Base-by-base conservation (phyloP, 257 asterid species). In the Parsonsia alboflavescens region DNA sequence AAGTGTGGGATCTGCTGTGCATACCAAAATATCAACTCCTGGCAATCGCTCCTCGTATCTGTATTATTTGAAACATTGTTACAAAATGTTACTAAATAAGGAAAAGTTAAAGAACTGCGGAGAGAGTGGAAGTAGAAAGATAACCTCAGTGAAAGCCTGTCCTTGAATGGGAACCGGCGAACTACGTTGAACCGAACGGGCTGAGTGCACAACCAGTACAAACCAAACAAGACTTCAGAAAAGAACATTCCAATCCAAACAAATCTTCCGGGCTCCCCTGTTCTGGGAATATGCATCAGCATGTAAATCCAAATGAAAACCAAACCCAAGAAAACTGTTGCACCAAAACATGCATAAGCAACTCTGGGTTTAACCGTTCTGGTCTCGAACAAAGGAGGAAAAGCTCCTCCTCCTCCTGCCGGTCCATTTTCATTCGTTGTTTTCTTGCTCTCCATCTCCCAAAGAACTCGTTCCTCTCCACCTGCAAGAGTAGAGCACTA, bases 191-290 rank as follows among this genome's bases (percentile, higher is more conserved):
- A 88, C 4, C 98, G 90, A 76, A 52, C 83, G 22, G 95, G 64
- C n/a, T 84, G 97, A 30, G 92, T 81, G 48, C 87, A 11, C n/a
- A 89, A 79, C 98, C 98, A 91, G 77, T 89, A 89, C 5, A 88
- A 49, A 33, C 89, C 86, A 28, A 91, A 88, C 22, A 75, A 28
- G 7, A 84, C 0, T 77, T 91, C 97, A 0, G 97, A 76, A 2
- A 81, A 48, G 33, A 86, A 81, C 87, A 89, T 86, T 6, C 74
- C 83, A 22, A 86, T 73, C 97, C 97, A 89, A n/a, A 78, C 79
- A 61, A 39, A 83, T 82, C 88, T 86, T 2, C 90, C 86, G 5
- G 61, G 19, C 66, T 79, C 84, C 46, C 77, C 85, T 1, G 53
- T 7, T 42, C 17, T 21, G 6, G 95, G 95, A 41, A 93, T 72